Evolutionary conservation across 2,329 filamentous ascomycete species (phyloP), one percentile per base, ranked within the genome.

Genomic region (Ilyonectria destructans): DNA sequence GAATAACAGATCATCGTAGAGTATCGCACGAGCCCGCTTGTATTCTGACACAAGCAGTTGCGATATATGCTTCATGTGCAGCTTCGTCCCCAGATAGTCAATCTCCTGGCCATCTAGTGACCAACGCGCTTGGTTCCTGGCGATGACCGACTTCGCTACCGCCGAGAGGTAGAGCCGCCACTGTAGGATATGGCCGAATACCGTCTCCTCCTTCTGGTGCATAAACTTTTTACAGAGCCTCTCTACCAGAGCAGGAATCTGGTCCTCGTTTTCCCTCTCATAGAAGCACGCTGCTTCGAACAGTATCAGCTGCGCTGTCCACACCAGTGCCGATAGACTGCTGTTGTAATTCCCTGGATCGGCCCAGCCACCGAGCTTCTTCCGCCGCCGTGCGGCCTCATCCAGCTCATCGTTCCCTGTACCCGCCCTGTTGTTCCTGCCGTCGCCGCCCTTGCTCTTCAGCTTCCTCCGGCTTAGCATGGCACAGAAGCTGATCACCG

Each of bases 261-360:
- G 2, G 19, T 64, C 31, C 10, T 64, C 52, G 29, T 64, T 45
- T 52, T 64, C 21, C 33, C 29, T 17, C 56, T 21, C 52, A 6
- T 64, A 58, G 29, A 40, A 64, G 26, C 23, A 63, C 2, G 56
- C 29, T 35, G 35, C 59, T 13, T 31, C 37, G 19, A 52, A 56
- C 21, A 68, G 26, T 8, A 63, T n/a, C 13, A 23, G 13, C 37
- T 46, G 9, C 40, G 65, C 26, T 21, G 33, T 37, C 45, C 33
- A 31, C 60, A 31, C 52, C 26, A 64, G n/a, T 37, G 33, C 46
- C 21, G 40, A 64, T 49, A 64, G 17, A 21, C 52, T 58, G 51
- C 45, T 64, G 43, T 57, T 64, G 58, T 37, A 64, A 21, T 64
- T 64, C 3, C 45, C n/a, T 58, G 51, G 45, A 13, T 35, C 12